phyloP scores from a whole-genome alignment of 2,329 filamentous ascomycete genomes.

The Aphanoascus verrucosus region DNA sequence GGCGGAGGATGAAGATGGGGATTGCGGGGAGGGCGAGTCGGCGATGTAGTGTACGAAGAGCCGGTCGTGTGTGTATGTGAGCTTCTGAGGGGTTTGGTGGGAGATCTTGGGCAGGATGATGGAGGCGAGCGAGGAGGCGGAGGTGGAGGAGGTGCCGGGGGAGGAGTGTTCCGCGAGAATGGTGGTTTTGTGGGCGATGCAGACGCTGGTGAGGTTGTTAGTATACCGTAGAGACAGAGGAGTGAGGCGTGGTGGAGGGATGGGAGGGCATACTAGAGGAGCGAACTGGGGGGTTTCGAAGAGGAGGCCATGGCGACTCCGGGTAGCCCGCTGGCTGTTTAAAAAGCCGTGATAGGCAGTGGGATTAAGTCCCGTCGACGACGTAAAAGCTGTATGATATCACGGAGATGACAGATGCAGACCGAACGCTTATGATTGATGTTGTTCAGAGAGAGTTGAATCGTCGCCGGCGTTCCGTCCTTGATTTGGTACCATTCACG shows the following conservation, averaged over 20 bases:
- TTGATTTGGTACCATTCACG: not conserved
- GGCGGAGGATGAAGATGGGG: slow-evolving; percentile 21
- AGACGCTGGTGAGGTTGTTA: slow-evolving; percentile 51
- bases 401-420: too few species aligned
- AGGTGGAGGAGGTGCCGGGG: slow-evolving; percentile 69
- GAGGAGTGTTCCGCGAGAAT: slow-evolving; percentile 90
- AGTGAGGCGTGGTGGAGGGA: not conserved
- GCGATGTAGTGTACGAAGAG: slow-evolving; percentile 95
- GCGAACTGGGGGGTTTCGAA: slow-evolving; percentile 44
- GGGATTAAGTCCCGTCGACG: too few species aligned
- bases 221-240: not conserved
- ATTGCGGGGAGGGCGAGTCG: slow-evolving; percentile 57
- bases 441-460: not conserved
- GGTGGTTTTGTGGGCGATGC: slow-evolving; percentile 85
- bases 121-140: slow-evolving; percentile 79
- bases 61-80: slow-evolving; percentile 85
- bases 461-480: not conserved
- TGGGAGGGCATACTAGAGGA: slow-evolving; percentile 53
- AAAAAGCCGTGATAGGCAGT: too few species aligned
- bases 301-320: slow-evolving; percentile 13
- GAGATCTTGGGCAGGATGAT: slow-evolving; percentile 91
- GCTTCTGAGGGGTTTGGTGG: slow-evolving; percentile 69
- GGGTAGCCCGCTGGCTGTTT: not conserved
- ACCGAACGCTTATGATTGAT: too few species aligned
- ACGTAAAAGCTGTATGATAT: too few species aligned